Conservation (phyloP, 2,329 filamentous ascomycete genomes). For the Apiospora phragmitis region DNA sequence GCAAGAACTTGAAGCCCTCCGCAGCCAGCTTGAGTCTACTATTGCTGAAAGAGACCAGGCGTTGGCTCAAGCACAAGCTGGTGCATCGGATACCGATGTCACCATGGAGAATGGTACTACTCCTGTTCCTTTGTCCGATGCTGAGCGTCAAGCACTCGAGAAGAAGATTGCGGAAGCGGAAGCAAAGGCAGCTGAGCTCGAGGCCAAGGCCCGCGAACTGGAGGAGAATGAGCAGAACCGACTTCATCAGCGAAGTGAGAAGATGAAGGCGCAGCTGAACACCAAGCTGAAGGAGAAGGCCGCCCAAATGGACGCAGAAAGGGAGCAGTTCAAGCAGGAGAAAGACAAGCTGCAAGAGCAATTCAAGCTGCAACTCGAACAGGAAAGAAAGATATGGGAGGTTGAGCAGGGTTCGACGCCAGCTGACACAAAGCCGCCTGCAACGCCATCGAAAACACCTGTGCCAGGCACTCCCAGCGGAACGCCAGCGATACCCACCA, state of each 20-base stretch:
- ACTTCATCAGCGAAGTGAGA: slow-evolving; percentile 65
- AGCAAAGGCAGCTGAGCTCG: slow-evolving; percentile 62
- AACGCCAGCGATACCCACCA: slow-evolving; percentile 28
- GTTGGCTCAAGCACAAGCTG: slow-evolving; percentile 40
- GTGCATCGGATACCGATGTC: slow-evolving; percentile 28
- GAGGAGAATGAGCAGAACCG: slow-evolving; percentile 62
- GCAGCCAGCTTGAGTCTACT: slow-evolving; percentile 60
- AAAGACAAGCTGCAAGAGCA: slow-evolving; percentile 53
- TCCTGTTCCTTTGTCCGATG: slow-evolving; percentile 46
- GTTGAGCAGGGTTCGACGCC: slow-evolving; percentile 30
- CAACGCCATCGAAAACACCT: slow-evolving; percentile 40
- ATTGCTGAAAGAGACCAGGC: slow-evolving; percentile 66
- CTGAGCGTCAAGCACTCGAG: slow-evolving; percentile 62
- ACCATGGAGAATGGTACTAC: slow-evolving; percentile 30
- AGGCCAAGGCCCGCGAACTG: slow-evolving; percentile 62
- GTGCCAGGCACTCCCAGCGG: slow-evolving; percentile 33
- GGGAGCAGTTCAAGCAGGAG: slow-evolving; percentile 41
- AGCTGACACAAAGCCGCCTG: slow-evolving; percentile 21
- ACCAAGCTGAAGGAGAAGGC: slow-evolving; percentile 70
- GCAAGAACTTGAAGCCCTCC: slow-evolving; percentile 57
- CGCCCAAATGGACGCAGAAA: slow-evolving; percentile 49
- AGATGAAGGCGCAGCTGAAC: slow-evolving; percentile 68
- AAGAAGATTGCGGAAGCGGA: slow-evolving; percentile 62
- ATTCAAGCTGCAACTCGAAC: slow-evolving; percentile 54
- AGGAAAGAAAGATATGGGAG: slow-evolving; percentile 63